phyloP scores from a whole-genome alignment of 352 stramenopile species.

The Pelagophyceae sp. region DNA sequence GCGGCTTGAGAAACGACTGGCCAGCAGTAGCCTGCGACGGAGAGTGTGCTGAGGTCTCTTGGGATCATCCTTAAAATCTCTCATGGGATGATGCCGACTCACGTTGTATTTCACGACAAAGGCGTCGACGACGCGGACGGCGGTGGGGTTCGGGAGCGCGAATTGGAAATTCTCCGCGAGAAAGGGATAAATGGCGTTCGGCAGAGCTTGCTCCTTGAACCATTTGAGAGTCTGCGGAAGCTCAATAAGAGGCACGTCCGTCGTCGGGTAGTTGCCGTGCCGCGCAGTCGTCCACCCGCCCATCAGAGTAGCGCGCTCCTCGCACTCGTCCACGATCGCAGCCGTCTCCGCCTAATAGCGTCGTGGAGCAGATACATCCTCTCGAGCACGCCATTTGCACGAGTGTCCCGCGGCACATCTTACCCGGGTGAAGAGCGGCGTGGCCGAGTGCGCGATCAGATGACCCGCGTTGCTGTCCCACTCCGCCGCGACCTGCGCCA shows the following conservation, averaged over 20 bases:
- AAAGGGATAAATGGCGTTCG: constrained; percentile 40
- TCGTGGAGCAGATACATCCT: too few species aligned
- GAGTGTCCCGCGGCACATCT: too few species aligned
- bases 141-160: constrained; percentile 26
- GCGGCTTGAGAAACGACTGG: constrained; percentile 39
- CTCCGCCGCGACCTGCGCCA: background rate
- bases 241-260: constrained; percentile 38
- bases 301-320: background rate
- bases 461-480: background rate
- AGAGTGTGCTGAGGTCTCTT: too few species aligned
- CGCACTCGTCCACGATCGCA: constrained; percentile 11
- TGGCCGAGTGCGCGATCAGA: background rate
- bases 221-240: constrained; percentile 36
- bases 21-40: too few species aligned
- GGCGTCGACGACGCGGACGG: constrained; percentile 39
- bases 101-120: constrained; percentile 48
- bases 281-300: constrained; percentile 35
- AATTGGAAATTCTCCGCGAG: constrained; percentile 33
- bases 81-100: too few species aligned
- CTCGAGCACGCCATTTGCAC: too few species aligned
- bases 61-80: too few species aligned
- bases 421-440: background rate
- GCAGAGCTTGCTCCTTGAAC: constrained; percentile 31
- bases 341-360: too few species aligned
- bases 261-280: constrained; percentile 42